Percentiles rank a stretch among this genome's conserved stretches.
phyloP scores from a whole-genome alignment of 2,329 filamentous ascomycete genomes.

The Emmonsia crescens region DNA sequence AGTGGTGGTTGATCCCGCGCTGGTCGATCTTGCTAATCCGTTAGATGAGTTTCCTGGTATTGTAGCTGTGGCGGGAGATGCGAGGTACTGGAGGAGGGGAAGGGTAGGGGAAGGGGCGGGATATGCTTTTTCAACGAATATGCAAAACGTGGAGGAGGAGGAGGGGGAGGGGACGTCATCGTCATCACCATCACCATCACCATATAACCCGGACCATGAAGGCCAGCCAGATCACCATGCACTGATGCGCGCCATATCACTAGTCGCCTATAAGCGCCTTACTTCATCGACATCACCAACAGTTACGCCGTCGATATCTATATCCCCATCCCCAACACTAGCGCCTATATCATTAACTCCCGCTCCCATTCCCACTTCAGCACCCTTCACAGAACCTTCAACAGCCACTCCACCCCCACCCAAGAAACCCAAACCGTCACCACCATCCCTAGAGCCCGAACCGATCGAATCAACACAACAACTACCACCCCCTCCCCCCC shows the following conservation, averaged over 20 bases:
- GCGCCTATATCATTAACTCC: background rate
- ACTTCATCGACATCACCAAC: slow-evolving; percentile 12
- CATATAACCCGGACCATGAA: slow-evolving; percentile 27
- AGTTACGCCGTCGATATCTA: background rate
- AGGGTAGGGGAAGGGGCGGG: background rate
- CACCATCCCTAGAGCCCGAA: background rate
- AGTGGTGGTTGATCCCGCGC: slow-evolving; percentile 35
- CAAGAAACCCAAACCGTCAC: slow-evolving; percentile 1
- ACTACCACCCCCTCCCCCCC: background rate
- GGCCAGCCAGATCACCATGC: slow-evolving; percentile 37
- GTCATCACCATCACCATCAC: background rate
- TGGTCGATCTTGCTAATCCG: slow-evolving; percentile 18
- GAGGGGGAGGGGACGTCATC: background rate
- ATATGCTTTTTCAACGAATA: no score
- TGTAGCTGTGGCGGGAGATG: slow-evolving; percentile 36
- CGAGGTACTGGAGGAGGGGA: slow-evolving; percentile 22
- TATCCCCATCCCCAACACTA: background rate
- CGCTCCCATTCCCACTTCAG: background rate
- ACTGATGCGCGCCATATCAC: slow-evolving; percentile 34
- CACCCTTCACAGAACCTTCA: background rate
- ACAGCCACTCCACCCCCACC: background rate
- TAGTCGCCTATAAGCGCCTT: slow-evolving; percentile 33
- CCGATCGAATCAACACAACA: background rate
- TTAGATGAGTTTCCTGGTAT: slow-evolving; percentile 30
- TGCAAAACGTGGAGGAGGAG: background rate